phyloP scores from a whole-genome alignment of 1,284 basidiomycete genomes.

The Austroboletus novae-zelandiae region DNA sequence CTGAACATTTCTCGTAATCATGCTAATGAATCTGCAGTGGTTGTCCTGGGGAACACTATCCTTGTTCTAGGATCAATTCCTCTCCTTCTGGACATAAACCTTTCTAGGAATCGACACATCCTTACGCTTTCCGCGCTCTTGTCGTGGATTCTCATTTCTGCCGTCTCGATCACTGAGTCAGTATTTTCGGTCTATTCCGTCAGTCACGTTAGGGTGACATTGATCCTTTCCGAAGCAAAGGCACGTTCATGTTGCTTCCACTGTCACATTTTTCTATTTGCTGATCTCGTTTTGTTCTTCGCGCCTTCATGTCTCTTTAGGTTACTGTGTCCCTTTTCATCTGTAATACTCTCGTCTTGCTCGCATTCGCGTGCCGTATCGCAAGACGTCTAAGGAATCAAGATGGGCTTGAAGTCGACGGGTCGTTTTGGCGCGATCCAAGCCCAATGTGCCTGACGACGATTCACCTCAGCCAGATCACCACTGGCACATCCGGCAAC shows the following conservation, averaged over 20 bases:
- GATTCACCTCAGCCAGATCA: neutral
- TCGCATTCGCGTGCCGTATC: slow-evolving; percentile 10
- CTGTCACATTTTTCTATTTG: neutral
- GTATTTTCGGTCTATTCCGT: neutral
- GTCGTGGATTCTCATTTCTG: slow-evolving; percentile 6
- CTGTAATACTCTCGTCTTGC: slow-evolving; percentile 11
- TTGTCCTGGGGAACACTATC: neutral
- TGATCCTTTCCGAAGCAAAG: slow-evolving; percentile 4
- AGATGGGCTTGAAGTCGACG: slow-evolving; percentile 4
- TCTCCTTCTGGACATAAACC: slow-evolving; percentile 4
- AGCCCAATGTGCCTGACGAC: neutral
- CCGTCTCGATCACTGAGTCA: slow-evolving; percentile 5
- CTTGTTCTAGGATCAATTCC: slow-evolving; percentile 4
- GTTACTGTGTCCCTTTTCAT: slow-evolving; percentile 8
- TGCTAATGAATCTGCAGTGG: neutral
- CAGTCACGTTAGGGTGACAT: neutral
- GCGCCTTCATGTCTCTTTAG: neutral
- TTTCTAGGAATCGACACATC: slow-evolving; percentile 6
- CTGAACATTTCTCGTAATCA: neutral
- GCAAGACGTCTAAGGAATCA: neutral
- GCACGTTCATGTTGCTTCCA: neutral
- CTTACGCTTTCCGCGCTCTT: slow-evolving; percentile 7
- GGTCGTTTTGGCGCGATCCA: neutral
- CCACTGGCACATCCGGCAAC: neutral
- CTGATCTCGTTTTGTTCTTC: neutral